Base-by-base conservation (phyloP, 257 asterid species). In the Orobanche coerulescens region DNA sequence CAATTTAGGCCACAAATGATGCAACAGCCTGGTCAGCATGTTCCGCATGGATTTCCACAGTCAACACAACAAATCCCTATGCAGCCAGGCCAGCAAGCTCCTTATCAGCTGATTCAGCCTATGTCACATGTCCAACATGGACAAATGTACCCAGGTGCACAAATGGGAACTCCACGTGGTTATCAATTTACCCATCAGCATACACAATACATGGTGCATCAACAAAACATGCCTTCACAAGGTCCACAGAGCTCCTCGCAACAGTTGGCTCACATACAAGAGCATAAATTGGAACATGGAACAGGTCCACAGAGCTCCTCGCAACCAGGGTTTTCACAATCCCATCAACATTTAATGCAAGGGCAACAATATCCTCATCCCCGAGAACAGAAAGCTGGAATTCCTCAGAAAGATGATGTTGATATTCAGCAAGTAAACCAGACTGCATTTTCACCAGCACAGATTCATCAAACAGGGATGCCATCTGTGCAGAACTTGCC, bases 281-380 rank as follows among this genome's bases (percentile, higher is more conserved):
- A 88, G 62, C 82, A 71, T 57, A 81, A 71, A 47, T 22, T 70
- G 56, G 94, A 81, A 56, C 82, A 53, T 71, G 74, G 65, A 81
- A 56, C 82, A 53, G 69, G 74, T 63, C 36, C 92, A 68, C 13
- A 76, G 82, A 63, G 94, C 74, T 55, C 78, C 71, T 59, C 92
- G 55, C 94, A 79, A 65, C 72, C 78, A 55, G 87, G 79, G 61
- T 77, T 80, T 71, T 76, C 92, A 22, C 92, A 96, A 26, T 67
- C 76, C 48, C 71, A 62, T 12, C 86, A 68, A 64, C 84, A 72
- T 40, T 56, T 72, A 55, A 57, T 74, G 62, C 93, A 74, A 60
- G 91, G 87, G 37, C 79, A 79, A 53, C 86, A 82, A 23, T 79
- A 77, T 70, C 71, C 80, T 52, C 86, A 70, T 72, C 74, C 69